Conservation (phyloP, 1,139 yeast genomes). For the Sugiyamaella castrensis region DNA sequence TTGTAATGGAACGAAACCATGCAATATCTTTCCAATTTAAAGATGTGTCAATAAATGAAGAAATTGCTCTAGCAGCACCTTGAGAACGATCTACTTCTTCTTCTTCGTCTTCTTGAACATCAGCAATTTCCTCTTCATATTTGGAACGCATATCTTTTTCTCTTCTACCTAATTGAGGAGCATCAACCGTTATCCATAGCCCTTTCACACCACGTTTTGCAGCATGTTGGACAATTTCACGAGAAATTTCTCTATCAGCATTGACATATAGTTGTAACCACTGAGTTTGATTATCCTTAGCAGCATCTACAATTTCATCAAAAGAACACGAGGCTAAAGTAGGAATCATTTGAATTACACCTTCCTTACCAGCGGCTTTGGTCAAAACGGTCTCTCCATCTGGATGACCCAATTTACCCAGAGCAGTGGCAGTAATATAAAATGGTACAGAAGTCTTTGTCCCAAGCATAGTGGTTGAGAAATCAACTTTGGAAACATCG, state of each 20-base stretch:
- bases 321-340: slow-evolving; percentile 54
- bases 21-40: slow-evolving; percentile 64
- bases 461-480: slow-evolving; percentile 54
- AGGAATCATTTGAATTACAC: slow-evolving; percentile 56
- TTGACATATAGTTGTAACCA: slow-evolving; percentile 93
- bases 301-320: slow-evolving; percentile 54
- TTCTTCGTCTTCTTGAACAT: slow-evolving; percentile 41
- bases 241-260: slow-evolving; percentile 60
- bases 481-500: slow-evolving; percentile 59
- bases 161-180: slow-evolving; percentile 91
- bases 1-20: slow-evolving; percentile 56
- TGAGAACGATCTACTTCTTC: slow-evolving; percentile 59
- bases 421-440: slow-evolving; percentile 57
- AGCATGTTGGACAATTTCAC: slow-evolving; percentile 62
- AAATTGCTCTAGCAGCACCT: slow-evolving; percentile 87
- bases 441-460: slow-evolving; percentile 47
- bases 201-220: slow-evolving; percentile 76
- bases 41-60: slow-evolving; percentile 80
- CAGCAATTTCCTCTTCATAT: slow-evolving; percentile 61
- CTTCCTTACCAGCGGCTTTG: slow-evolving; percentile 47
- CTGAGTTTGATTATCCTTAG: slow-evolving; percentile 55
- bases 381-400: slow-evolving; percentile 56
- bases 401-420: slow-evolving; percentile 54
- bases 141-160: slow-evolving; percentile 62
- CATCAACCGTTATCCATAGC: slow-evolving; percentile 85